Evolutionary conservation across 2,329 filamentous ascomycete species (phyloP).

Genomic region (Nemania bipapillata): DNA sequence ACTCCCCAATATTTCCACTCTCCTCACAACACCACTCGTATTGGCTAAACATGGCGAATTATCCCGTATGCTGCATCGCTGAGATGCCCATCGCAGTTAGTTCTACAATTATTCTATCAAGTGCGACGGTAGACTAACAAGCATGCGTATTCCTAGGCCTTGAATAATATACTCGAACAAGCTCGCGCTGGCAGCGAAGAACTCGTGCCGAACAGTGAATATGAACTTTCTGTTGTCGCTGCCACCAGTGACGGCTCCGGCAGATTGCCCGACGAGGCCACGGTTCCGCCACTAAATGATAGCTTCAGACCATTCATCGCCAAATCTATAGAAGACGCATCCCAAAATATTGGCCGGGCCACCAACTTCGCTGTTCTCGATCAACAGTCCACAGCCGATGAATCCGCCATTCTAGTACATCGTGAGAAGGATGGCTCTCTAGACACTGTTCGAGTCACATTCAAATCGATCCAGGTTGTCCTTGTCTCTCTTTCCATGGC

Average conservation of each 20-base stretch:
- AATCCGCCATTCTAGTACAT: conserved; percentile 6
- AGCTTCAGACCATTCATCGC: conserved; percentile 14
- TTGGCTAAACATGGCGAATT: conserved; percentile 45
- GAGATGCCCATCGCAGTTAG: conserved; percentile 55
- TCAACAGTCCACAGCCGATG: conserved; percentile 7
- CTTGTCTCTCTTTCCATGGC: conserved; percentile 17
- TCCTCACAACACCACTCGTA: conserved; percentile 2
- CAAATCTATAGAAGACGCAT: conserved; percentile 11
- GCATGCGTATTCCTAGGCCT: background rate
- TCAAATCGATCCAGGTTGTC: conserved; percentile 18
- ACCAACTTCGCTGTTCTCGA: conserved; percentile 20
- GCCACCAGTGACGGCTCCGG: background rate
- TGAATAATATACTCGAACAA: conserved; percentile 44
- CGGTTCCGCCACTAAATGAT: conserved; percentile 9
- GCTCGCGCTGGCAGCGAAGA: conserved; percentile 51
- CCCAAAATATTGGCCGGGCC: background rate
- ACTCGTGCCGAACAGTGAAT: conserved; percentile 21
- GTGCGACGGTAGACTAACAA: background rate
- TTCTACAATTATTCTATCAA: background rate
- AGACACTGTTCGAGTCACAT: conserved; percentile 9
- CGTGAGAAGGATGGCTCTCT: conserved; percentile 9
- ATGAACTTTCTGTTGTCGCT: conserved; percentile 11
- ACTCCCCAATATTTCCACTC: background rate
- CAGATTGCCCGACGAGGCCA: background rate
- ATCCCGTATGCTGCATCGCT: conserved; percentile 30